Evolutionary conservation across 805 yeast genomes (phyloP).

Genomic region (Nakazawaea peltata): DNA sequence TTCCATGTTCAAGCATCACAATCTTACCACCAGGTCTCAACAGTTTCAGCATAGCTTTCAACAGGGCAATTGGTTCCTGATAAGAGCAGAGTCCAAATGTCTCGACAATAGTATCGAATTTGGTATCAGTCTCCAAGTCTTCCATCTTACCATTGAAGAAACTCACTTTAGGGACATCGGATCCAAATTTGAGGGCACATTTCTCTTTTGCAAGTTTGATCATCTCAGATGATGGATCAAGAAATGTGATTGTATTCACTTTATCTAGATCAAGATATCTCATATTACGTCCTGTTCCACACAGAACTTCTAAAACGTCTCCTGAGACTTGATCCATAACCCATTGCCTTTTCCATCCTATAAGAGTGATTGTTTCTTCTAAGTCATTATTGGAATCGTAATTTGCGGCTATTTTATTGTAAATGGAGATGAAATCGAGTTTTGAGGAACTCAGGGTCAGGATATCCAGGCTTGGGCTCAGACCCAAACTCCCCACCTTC

Average conservation of each 20-base stretch:
- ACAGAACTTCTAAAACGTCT: constrained; percentile 88
- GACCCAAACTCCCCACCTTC: no score
- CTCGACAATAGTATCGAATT: constrained; percentile 87
- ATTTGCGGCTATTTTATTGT: constrained; percentile 69
- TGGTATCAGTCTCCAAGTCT: constrained; percentile 42
- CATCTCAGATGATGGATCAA: constrained; percentile 84
- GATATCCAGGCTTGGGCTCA: no score
- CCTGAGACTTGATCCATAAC: constrained; percentile 72
- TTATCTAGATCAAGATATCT: constrained; percentile 56
- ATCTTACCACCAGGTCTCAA: constrained; percentile 91
- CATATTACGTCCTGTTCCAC: constrained; percentile 94
- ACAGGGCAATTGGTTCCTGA: constrained; percentile 80
- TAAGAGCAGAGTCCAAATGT: constrained; percentile 96
- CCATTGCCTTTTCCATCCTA: constrained; percentile 69
- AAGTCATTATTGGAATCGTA: constrained; percentile 76
- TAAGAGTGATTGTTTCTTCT: constrained; percentile 56
- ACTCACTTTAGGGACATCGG: constrained; percentile 64
- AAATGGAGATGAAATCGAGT: constrained; percentile 77
- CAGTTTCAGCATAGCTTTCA: constrained; percentile 62
- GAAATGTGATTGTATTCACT: constrained; percentile 68
- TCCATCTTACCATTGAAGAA: constrained; percentile 91
- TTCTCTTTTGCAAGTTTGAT: constrained; percentile 70
- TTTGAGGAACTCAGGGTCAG: no score
- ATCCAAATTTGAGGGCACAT: constrained; percentile 65
- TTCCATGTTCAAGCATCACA: constrained; percentile 84